Evolutionary conservation across 1,284 basidiomycete genomes (phyloP).

Genomic region (Irpex sp.): DNA sequence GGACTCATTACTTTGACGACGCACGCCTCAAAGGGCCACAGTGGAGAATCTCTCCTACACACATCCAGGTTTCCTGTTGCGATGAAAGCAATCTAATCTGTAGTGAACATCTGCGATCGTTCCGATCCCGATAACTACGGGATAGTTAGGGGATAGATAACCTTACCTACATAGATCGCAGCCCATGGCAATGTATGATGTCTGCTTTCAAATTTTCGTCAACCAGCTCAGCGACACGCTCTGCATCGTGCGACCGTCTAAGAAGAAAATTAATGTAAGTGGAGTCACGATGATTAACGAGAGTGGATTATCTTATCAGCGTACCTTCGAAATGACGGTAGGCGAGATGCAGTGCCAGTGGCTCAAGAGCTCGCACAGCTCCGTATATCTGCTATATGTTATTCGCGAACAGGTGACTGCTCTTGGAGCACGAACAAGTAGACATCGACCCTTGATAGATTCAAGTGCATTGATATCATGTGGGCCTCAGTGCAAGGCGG

Average conservation of each 20-base stretch:
- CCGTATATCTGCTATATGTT: slow-evolving; percentile 78
- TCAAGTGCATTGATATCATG: too few relatives aligned
- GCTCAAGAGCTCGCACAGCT: slow-evolving; percentile 90
- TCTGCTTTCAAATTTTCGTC: slow-evolving; percentile 88
- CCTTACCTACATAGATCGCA: slow-evolving; percentile 80
- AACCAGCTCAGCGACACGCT: slow-evolving; percentile 80
- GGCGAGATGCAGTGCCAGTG: slow-evolving; percentile 90
- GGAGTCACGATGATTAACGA: too few relatives aligned
- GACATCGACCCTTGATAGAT: too few relatives aligned
- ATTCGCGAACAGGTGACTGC: slow-evolving; percentile 79
- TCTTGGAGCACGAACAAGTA: slow-evolving; percentile 56
- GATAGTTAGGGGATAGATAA: too few relatives aligned
- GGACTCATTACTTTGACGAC: slow-evolving; percentile 82
- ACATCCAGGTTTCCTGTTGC: slow-evolving; percentile 85
- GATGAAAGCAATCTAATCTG: neutral
- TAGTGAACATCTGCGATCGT: too few relatives aligned
- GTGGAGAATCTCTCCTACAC: slow-evolving; percentile 91
- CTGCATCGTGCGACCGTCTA: slow-evolving; percentile 73
- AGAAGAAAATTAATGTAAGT: neutral
- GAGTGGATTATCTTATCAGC: slow-evolving; percentile 9
- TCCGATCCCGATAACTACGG: neutral
- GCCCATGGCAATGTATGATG: slow-evolving; percentile 86
- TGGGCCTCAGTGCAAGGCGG: too few relatives aligned
- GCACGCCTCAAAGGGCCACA: slow-evolving; percentile 74
- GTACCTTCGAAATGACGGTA: slow-evolving; percentile 83